A percentile compares a stretch with the other conserved stretches of the same genome.
Evolutionary conservation across 2,329 filamentous ascomycete species (phyloP).

Genomic region (Diaporthe batatas): DNA sequence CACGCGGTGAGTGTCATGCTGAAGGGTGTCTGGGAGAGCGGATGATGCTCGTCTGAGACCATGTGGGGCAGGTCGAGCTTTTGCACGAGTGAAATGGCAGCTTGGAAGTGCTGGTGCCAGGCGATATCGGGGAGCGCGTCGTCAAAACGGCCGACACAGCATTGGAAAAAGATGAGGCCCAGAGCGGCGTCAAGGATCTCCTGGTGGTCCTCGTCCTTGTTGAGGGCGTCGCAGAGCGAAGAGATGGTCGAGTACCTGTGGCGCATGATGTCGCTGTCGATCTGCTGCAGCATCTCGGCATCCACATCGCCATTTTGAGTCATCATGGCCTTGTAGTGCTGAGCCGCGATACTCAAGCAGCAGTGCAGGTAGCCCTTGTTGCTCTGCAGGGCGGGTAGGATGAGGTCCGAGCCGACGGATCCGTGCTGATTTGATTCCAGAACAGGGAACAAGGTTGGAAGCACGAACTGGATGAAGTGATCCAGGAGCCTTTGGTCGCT

Average conservation of each 20-base stretch:
- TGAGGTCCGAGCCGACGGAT: constrained; percentile 82
- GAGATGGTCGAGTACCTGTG: constrained; percentile 91
- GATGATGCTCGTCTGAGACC: constrained; percentile 72
- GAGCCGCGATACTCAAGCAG: constrained; percentile 91
- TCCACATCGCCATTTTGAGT: constrained; percentile 81
- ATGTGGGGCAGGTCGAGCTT: constrained; percentile 83
- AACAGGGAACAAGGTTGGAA: constrained; percentile 92
- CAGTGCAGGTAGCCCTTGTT: constrained; percentile 97
- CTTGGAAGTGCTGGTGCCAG: constrained; percentile 98
- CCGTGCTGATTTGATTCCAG: constrained; percentile 91
- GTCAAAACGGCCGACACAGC: constrained; percentile 87
- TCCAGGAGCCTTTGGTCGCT: constrained; percentile 88
- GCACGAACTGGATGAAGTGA: constrained; percentile 90
- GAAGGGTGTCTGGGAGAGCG: constrained; percentile 80
- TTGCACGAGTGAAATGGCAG: constrained; percentile 85
- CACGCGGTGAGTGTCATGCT: constrained; percentile 95
- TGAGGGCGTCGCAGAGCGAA: constrained; percentile 85
- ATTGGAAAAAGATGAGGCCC: constrained; percentile 97
- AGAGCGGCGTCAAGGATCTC: constrained; percentile 93
- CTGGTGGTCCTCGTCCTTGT: constrained; percentile 83
- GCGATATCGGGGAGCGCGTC: constrained; percentile 91
- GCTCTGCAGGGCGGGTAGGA: constrained; percentile 87
- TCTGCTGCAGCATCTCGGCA: constrained; percentile 88
- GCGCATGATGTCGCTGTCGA: constrained; percentile 88
- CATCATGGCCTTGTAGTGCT: constrained; percentile 87